These are phyloP conservation scores for Afroboletus lepidellus DNA, from an alignment of 1,284 basidiomycete species.

Conservation along the genomic window DNA sequence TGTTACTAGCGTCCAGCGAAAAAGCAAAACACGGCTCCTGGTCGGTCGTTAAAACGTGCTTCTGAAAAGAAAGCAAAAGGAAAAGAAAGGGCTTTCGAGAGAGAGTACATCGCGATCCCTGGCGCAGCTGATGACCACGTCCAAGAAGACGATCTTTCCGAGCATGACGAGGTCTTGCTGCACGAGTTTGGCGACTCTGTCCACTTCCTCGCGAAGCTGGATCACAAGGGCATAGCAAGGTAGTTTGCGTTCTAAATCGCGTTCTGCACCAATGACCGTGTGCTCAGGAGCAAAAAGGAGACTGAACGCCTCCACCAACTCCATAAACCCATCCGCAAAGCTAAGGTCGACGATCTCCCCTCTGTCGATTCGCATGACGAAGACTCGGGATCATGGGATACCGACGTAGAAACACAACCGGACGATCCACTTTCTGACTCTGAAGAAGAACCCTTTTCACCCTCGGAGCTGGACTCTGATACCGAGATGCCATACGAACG, in stretches of 20 bases:
- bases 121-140: conserved; percentile 33
- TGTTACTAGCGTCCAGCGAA: conserved; percentile 40
- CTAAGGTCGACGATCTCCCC: conserved; percentile 56
- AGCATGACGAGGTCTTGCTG: conserved; percentile 61
- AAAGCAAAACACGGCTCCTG: conserved; percentile 42
- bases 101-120: conserved; percentile 64
- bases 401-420: conserved; percentile 34
- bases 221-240: conserved; percentile 72
- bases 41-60: conserved; percentile 12
- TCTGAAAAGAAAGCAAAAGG: conserved; percentile 40
- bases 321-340: conserved; percentile 54
- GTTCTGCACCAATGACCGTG: conserved; percentile 2
- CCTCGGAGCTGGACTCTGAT: conserved; percentile 48
- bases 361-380: conserved; percentile 62
- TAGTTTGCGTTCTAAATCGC: conserved; percentile 32
- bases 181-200: conserved; percentile 55
- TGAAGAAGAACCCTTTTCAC: conserved; percentile 15
- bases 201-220: conserved; percentile 61
- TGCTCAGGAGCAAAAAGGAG: conserved; percentile 74
- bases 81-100: conserved; percentile 61
- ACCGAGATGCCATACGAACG: conserved; percentile 72
- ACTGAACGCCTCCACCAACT: conserved; percentile 61
- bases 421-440: conserved; percentile 26
- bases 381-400: conserved; percentile 57
- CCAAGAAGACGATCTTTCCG: conserved; percentile 54